Base-by-base conservation (phyloP, 208 protist species). In the Naegleria gruberi region DNA sequence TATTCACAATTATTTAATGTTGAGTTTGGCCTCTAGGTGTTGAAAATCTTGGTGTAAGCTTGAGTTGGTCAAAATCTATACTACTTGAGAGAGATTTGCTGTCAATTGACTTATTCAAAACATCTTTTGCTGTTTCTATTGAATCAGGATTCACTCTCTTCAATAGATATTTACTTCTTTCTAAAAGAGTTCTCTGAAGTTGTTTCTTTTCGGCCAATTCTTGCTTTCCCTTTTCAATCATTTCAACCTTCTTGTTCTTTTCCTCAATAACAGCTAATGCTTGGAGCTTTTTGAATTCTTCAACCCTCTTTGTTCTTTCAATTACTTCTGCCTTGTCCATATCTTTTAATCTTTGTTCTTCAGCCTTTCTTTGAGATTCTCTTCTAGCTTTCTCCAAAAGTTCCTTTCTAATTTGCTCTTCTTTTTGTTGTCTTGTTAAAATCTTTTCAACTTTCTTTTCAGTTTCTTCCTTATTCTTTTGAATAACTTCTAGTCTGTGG, bases 401-500 rank as follows among this genome's bases (percentile, higher is more conserved):
- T 82, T 43, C 30, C 4, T 17, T 0, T 2, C 17, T 34, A 8
- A 43, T 42, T 34, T 19, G 5, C 34, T 82, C 74, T 7, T 82
- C 34, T 30, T 42, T 7, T 42, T 82, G 74, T 82, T 82, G 74
- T 15, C 37, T 82, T 8, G 17, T 8, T 15, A 82, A 19, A 0
- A 82, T 82, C 6, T 34, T 82, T 82, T 82, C 74, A 82, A 82
- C 74, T 34, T 82, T 82, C 15, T 43, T 43, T 82, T 82, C 74
- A 10, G 17, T 34, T 82, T 82, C 74, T 42, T 42, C 40, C 40
- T 42, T 82, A 30, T 6, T 42, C 10, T 34, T 82, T 41, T 82
- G 34, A 43, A 82, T 82, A 7, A 82, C 40, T 40, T 82, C 74
- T 30, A 82, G 3, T 42, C 74, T 82, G 74, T 42, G 74, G 4